These are phyloP conservation scores for Yarrowia keelungensis DNA, from an alignment of 805 yeast species.

Conservation along the genomic window DNA sequence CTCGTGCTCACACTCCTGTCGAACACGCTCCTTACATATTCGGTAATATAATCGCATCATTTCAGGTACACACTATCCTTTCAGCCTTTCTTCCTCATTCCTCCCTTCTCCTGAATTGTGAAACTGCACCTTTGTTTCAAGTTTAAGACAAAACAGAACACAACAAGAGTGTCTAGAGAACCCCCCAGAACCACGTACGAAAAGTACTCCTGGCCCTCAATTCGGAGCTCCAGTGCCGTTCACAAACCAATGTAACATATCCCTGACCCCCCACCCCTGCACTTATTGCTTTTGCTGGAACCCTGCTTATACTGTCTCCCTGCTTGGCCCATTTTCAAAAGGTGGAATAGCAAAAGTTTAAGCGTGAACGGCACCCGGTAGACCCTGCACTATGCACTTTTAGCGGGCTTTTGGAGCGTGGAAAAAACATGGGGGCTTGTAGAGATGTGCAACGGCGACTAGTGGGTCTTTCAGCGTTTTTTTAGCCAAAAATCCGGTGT, in stretches of 20 bases:
- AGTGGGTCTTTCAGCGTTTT: neutral
- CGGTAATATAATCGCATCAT: too few relatives aligned
- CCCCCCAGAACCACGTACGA: neutral
- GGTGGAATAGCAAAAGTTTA: too few relatives aligned
- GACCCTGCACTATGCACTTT: slow-evolving; percentile 19
- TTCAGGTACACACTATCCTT: too few relatives aligned
- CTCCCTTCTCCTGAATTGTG: neutral
- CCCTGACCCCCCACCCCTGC: neutral
- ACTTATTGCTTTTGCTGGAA: neutral
- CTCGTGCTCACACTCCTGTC: too few relatives aligned
- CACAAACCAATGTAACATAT: too few relatives aligned
- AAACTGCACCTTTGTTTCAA: slow-evolving; percentile 24
- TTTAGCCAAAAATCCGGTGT: neutral
- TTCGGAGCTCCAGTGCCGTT: too few relatives aligned
- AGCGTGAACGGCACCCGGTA: slow-evolving; percentile 4
- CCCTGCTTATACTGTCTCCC: too few relatives aligned
- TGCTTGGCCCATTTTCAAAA: too few relatives aligned
- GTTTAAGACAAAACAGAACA: slow-evolving; percentile 2
- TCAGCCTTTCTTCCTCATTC: neutral
- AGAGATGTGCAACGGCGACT: too few relatives aligned
- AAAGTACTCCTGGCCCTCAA: too few relatives aligned
- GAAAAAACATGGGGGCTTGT: neutral
- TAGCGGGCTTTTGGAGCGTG: neutral
- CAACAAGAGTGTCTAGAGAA: neutral
- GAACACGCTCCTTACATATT: neutral